phyloP scores from a whole-genome alignment of 805 yeast species.

The Candida tallmaniae region DNA sequence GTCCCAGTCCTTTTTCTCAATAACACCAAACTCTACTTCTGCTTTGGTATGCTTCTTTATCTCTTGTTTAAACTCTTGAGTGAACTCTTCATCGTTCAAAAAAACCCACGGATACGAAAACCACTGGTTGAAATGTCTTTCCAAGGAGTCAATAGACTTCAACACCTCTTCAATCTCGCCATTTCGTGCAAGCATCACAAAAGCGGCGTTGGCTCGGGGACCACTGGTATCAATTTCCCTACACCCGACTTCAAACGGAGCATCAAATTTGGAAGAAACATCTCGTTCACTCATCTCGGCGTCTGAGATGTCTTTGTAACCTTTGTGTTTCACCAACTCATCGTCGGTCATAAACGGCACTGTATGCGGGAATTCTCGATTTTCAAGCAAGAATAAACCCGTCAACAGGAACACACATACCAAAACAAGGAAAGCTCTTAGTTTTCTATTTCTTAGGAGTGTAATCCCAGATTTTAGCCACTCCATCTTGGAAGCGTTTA shows the following conservation, averaged over 20 bases:
- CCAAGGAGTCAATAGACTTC: conserved; percentile 67
- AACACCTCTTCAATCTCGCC: conserved; percentile 75
- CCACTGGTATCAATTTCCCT: conserved; percentile 34
- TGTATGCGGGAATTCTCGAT: no score
- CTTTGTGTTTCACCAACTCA: conserved; percentile 1
- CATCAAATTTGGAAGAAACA: conserved; percentile 19
- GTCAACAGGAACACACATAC: no score
- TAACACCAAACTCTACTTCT: conserved; percentile 64
- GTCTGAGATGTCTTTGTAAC: conserved; percentile 3
- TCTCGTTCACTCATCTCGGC: conserved; percentile 7
- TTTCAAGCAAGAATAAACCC: no score
- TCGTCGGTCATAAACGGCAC: conserved; percentile 6
- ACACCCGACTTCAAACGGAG: conserved; percentile 56
- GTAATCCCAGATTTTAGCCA: no score
- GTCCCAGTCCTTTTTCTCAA: conserved; percentile 63
- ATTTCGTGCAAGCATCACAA: conserved; percentile 81
- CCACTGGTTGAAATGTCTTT: conserved; percentile 91
- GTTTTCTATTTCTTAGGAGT: no score
- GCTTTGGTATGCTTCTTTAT: conserved; percentile 55
- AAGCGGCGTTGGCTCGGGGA: conserved; percentile 71
- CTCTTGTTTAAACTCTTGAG: conserved; percentile 52
- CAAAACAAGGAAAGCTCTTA: no score
- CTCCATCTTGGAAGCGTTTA: no score
- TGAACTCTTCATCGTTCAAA: conserved; percentile 74
- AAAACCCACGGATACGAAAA: conserved; percentile 90